Evolutionary conservation across 345 rosid species (phyloP).

Genomic region (Cardamine resedifolia): DNA sequence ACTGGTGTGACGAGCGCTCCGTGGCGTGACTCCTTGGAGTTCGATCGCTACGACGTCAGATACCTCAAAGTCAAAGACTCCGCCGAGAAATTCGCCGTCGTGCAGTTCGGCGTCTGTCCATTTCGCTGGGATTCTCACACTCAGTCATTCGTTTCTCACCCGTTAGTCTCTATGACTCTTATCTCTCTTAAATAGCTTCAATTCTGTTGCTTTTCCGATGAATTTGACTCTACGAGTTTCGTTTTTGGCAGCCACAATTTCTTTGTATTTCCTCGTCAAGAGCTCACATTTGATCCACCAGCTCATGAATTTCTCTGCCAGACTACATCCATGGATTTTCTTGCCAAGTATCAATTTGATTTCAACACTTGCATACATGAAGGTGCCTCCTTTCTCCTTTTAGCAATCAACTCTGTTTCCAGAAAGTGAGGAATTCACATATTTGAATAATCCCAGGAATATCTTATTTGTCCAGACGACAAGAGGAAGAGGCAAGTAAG

Average conservation of each 20-base stretch:
- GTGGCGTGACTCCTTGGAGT: conserved; percentile 85
- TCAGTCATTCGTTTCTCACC: conserved; percentile 67
- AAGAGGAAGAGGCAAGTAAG: conserved; percentile 58
- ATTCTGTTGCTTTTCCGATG: not conserved
- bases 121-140: conserved; percentile 80
- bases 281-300: conserved; percentile 50
- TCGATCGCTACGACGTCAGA: conserved; percentile 70
- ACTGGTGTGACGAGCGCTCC: conserved; percentile 85
- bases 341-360: conserved; percentile 88
- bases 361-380: conserved; percentile 78
- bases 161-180: conserved; percentile 53
- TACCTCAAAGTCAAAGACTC: conserved; percentile 94
- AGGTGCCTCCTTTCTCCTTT: conserved; percentile 46
- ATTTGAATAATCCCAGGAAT: conserved; percentile 66
- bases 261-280: conserved; percentile 76
- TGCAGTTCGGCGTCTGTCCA: conserved; percentile 95
- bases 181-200: not conserved
- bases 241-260: conserved; percentile 67
- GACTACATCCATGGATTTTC: conserved; percentile 78
- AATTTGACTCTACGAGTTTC: not conserved
- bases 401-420: not conserved
- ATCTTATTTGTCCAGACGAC: conserved; percentile 90
- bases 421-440: conserved; percentile 38
- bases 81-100: conserved; percentile 90
- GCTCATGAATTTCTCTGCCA: conserved; percentile 83